A percentile compares a stretch with the other conserved stretches of the same genome.
Conservation (phyloP, 345 rosid genomes). For the Nephelium lappaceum region DNA sequence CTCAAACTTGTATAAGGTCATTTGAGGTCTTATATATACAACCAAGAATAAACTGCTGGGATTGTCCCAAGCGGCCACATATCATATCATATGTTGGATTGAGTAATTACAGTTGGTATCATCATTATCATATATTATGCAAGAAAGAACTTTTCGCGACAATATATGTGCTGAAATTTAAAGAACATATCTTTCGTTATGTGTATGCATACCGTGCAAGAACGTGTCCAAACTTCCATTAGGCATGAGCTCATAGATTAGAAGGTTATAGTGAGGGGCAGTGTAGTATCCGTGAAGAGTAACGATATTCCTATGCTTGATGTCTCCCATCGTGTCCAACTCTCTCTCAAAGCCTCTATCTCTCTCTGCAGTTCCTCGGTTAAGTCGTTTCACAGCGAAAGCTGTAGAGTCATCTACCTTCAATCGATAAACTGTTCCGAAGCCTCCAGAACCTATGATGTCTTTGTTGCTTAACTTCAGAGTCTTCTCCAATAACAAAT, state of each 20-base stretch:
- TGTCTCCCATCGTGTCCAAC: slow-evolving; percentile 81
- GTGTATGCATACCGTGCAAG: slow-evolving; percentile 53
- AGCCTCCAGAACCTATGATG: slow-evolving; percentile 80
- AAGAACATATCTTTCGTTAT: background rate
- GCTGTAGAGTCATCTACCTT: slow-evolving; percentile 49
- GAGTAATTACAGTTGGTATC: no score
- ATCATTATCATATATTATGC: background rate
- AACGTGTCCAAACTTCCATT: slow-evolving; percentile 71
- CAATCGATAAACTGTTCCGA: slow-evolving; percentile 75
- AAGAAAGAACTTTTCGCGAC: background rate
- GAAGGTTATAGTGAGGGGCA: slow-evolving; percentile 64
- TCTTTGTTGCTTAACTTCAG: slow-evolving; percentile 68
- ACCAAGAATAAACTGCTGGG: no score
- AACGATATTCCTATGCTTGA: slow-evolving; percentile 83
- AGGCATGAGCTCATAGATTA: slow-evolving; percentile 85
- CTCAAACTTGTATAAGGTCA: no score
- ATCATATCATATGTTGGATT: no score
- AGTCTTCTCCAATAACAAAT: slow-evolving; percentile 60
- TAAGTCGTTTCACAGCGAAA: slow-evolving; percentile 80
- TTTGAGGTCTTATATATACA: no score
- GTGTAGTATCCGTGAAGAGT: slow-evolving; percentile 81
- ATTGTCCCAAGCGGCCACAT: no score
- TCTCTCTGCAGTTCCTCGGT: slow-evolving; percentile 66
- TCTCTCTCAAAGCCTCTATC: slow-evolving; percentile 82
- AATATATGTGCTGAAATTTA: background rate